Base-by-base conservation (phyloP, 208 protist genomes). In the Wallacemonas sp. region DNA sequence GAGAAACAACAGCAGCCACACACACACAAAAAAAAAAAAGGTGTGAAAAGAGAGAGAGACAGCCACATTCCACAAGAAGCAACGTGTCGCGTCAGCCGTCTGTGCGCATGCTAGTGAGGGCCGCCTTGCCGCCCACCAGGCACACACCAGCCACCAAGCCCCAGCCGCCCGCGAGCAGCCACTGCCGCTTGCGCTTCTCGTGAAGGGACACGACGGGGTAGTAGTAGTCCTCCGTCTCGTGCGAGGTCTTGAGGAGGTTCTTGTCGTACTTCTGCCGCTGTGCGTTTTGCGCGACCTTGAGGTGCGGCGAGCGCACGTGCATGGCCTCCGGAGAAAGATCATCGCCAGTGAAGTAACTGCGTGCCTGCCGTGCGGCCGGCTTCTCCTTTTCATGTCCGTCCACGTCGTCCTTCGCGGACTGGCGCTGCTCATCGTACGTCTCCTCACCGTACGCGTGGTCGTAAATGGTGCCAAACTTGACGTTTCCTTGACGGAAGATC, bases 161-260 rank as follows among this genome's bases (percentile, higher is more conserved):
- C 61, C 69, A 77, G 2, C 45, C 69, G 22, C 55, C 70, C 1
- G 65, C 62, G 45, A 81, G 32, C 52, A 76, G 70, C 26, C 69
- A 26, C 33, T 61, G 61, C 46, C 62, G 26, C 31, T 26, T 38
- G 36, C 70, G 65, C 54, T 79, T 70, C 70, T 86, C 75, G 36
- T 70, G 44, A 14, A 72, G 14, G 2, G 76, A 76, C 23, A 72
- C 48, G 20, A 61, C 67, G 0, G 59, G 38, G 65, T 95, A 95
- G 61, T 93, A 95, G 61, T 93, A 95, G 52, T 84, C 87, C 4
- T 57, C 39, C 23, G 80, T 12, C 73, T 95, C 86, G 7, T 57
- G 23, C 23, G 72, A 88, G 23, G 80, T 89, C 70, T 92, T 93
- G 11, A 93, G 64, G 16, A 90, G 79, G 2, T 50, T 77, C 67